Evolutionary conservation across 441 rosid genomes (phyloP), one percentile per base, ranked within the genome.

Genomic region (Biscutella laevigata): DNA sequence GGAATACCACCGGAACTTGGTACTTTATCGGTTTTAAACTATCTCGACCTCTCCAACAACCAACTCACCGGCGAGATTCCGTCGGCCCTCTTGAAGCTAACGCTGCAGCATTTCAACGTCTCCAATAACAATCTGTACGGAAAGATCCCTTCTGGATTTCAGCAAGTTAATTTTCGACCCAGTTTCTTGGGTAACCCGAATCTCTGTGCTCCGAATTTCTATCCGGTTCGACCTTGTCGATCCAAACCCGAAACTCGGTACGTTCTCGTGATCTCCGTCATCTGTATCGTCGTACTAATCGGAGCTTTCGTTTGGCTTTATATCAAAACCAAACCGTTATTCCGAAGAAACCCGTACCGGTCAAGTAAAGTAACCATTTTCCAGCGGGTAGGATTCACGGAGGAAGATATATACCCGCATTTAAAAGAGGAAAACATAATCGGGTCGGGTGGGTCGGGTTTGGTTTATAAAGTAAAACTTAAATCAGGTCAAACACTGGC

Each of bases 391-490:
- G 77, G 55, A 50, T 76, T 79, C 42, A 69, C 40, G 3, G 76
- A 16, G 25, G 77, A 59, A 3, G 86, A 81, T 10, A 57, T 86
- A 55, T 29, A 63, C 13, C 74, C 77, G 9, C 61, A 59, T 13
- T 40, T 86, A 11, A 69, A 53, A 4, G 77, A 76, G 2, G 72
- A 68, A n/a, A 81, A 79, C 30, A 32, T 72, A 13, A 75, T 83
- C 15, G 95, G 92, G 2, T 65, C 68, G 0, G 95, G 95, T 1
- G 79, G 83, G 0, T 77, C 92, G 1, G 87, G 89, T 30, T 59
- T 51, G 44, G 89, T 86, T 16, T 83, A 83, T 53, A 71, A 47
- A 49, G 79, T 71, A 12, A 9, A 42, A 40, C 70, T 79, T 4
- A 71, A 77, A 47, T 55, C 78, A n/a, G 92, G 82, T 5, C 67